Conservation (phyloP, 2,329 filamentous ascomycete genomes). For the Daldinia eschscholtzii region DNA sequence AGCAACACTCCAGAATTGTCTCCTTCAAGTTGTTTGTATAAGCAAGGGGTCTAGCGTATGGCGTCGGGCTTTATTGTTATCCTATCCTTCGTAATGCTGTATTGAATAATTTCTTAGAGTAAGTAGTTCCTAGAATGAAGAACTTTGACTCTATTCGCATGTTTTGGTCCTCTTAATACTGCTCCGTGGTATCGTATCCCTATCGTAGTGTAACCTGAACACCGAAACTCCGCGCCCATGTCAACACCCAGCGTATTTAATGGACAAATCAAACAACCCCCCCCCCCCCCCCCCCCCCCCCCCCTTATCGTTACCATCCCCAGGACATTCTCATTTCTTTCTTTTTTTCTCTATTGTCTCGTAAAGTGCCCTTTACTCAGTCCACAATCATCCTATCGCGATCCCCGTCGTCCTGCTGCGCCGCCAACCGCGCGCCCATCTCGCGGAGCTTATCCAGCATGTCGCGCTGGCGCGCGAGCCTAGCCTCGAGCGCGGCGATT, state of each 20-base stretch:
- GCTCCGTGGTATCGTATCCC: slow-evolving; percentile 24
- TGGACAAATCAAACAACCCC: neutral
- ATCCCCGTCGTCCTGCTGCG: slow-evolving; percentile 45
- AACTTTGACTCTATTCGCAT: neutral
- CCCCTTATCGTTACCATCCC: no score
- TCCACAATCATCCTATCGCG: slow-evolving; percentile 49
- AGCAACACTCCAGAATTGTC: neutral
- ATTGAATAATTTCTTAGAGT: neutral
- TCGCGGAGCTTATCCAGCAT: slow-evolving; percentile 68
- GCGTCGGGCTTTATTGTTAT: slow-evolving; percentile 16
- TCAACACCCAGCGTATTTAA: neutral
- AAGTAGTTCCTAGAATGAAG: slow-evolving; percentile 2
- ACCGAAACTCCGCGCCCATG: slow-evolving; percentile 5
- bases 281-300: no score
- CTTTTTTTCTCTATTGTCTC: neutral
- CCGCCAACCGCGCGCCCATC: slow-evolving; percentile 59
- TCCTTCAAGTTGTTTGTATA: slow-evolving; percentile 5
- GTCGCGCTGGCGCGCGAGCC: slow-evolving; percentile 72
- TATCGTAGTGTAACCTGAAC: neutral
- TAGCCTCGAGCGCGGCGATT: slow-evolving; percentile 73
- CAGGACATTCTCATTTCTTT: neutral
- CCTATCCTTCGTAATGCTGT: slow-evolving; percentile 14
- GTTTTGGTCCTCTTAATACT: neutral
- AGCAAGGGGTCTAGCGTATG: slow-evolving; percentile 16
- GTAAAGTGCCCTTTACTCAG: neutral